phyloP scores from a whole-genome alignment of 441 rosid genomes.

The Erodium trifolium region DNA sequence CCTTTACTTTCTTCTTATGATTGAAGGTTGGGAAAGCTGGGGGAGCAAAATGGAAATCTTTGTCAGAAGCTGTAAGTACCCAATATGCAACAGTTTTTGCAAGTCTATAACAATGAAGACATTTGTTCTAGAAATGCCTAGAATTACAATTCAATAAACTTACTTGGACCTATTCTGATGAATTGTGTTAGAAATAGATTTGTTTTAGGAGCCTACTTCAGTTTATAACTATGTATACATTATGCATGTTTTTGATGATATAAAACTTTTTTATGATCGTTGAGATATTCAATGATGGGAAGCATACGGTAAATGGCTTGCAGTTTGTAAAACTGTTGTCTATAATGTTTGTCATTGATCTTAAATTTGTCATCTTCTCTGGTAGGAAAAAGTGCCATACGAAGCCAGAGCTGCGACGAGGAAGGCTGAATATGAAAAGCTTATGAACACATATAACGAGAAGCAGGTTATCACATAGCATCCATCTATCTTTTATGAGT shows the following conservation, averaged over 20 bases:
- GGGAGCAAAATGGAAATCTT: slow-evolving; percentile 57
- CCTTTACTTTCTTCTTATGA: slow-evolving; percentile 17
- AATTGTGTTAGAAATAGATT: not conserved
- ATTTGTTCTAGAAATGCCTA: not conserved
- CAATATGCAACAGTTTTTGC: not conserved
- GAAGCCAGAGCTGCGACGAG: slow-evolving; percentile 23
- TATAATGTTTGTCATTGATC: not conserved
- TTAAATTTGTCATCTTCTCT: not conserved
- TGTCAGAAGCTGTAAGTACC: slow-evolving; percentile 48
- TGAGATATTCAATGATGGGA: not conserved
- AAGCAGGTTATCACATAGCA: slow-evolving; percentile 30
- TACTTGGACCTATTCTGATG: not conserved
- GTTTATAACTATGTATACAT: not conserved
- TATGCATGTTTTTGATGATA: too few relatives aligned
- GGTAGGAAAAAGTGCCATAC: slow-evolving; percentile 23
- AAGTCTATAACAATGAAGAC: not conserved
- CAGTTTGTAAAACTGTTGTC: not conserved
- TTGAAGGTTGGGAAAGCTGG: slow-evolving; percentile 71
- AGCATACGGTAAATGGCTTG: not conserved
- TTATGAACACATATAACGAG: slow-evolving; percentile 39
- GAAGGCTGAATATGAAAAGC: slow-evolving; percentile 24
- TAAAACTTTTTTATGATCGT: too few relatives aligned
- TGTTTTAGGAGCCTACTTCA: not conserved
- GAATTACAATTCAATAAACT: not conserved
- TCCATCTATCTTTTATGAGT: not conserved